These are phyloP conservation scores for Tricholoma saponaceum DNA, from an alignment of 768 basidiomycete genomes.

Conservation along the genomic window DNA sequence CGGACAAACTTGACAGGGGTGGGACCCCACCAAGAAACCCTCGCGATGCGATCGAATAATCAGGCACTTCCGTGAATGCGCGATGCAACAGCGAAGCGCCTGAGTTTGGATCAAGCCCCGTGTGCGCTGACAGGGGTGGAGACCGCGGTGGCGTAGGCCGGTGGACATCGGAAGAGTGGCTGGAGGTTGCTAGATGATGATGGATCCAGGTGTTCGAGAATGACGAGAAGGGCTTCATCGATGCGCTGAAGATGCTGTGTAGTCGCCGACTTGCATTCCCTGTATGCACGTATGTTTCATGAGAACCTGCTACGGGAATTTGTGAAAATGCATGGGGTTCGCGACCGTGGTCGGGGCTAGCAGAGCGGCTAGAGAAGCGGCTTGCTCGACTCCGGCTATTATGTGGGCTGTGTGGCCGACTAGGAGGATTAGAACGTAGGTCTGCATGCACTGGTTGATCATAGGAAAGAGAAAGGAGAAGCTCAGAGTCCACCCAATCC, in stretches of 20 bases:
- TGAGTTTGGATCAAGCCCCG: conserved; percentile 9
- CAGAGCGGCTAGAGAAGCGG: conserved; percentile 37
- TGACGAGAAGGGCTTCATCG: conserved; percentile 60
- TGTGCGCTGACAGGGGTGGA: conserved; percentile 9
- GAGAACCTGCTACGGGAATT: conserved; percentile 17
- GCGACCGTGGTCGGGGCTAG: conserved; percentile 52
- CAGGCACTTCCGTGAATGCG: conserved; percentile 75
- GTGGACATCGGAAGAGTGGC: conserved; percentile 5
- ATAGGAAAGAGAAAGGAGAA: conserved; percentile 60
- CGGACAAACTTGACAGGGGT: conserved; percentile 70
- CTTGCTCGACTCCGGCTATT: conserved; percentile 23
- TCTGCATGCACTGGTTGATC: conserved; percentile 21
- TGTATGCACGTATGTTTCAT: conserved; percentile 52
- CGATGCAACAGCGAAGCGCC: conserved; percentile 45
- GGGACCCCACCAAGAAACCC: conserved; percentile 93
- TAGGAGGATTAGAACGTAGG: conserved; percentile 17
- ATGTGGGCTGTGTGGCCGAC: conserved; percentile 19
- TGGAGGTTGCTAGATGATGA: conserved; percentile 25
- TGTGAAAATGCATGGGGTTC: conserved; percentile 9
- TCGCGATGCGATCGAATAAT: conserved; percentile 78
- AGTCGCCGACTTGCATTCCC: conserved; percentile 47
- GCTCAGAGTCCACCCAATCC: conserved; percentile 84
- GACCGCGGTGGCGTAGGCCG: conserved; percentile 3
- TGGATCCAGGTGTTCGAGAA: conserved; percentile 41
- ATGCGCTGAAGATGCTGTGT: conserved; percentile 48